phyloP scores from a whole-genome alignment of 108 stramenopile genomes.

The Nannochloropsis oceanica region DNA sequence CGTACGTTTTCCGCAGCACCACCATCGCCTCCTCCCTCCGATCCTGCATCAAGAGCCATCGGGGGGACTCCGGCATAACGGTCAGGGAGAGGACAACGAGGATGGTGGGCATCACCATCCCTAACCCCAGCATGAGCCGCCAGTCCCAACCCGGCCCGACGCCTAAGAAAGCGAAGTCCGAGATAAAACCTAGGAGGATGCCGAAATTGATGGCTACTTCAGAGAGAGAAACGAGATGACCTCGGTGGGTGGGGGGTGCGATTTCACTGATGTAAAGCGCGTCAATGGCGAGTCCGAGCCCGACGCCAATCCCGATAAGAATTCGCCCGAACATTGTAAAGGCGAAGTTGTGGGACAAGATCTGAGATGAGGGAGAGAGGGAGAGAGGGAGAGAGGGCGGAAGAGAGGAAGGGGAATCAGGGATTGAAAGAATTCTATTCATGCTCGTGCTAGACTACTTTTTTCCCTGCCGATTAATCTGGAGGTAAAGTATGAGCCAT shows the following conservation, averaged over 20 bases:
- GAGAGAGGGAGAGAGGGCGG: neutral
- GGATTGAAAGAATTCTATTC: neutral
- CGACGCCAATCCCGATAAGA: conserved; percentile 16
- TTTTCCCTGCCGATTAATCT: too few relatives aligned
- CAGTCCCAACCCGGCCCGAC: neutral
- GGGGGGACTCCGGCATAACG: conserved; percentile 67
- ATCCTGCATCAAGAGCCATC: conserved; percentile 67
- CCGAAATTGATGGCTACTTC: conserved; percentile 2
- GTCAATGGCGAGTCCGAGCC: conserved; percentile 30
- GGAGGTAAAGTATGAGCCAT: too few relatives aligned
- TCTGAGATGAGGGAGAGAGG: neutral
- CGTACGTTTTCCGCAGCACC: conserved; percentile 8
- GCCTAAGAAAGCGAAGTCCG: neutral
- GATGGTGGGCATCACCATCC: conserved; percentile 20
- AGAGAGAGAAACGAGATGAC: conserved; percentile 24
- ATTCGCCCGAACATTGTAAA: neutral
- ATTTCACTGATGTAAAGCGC: conserved; percentile 38
- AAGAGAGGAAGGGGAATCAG: neutral
- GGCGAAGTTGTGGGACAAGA: neutral
- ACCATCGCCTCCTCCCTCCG: conserved; percentile 41
- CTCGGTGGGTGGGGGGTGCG: conserved; percentile 20
- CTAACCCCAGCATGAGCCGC: conserved; percentile 28
- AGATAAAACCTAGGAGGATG: neutral
- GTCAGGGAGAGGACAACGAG: conserved; percentile 16
- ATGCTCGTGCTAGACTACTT: too few relatives aligned